Percentiles rank a stretch among this genome's conserved stretches.
These are phyloP conservation scores for Santalum album DNA, from an alignment of 164 flowering plant genomes.

Conservation along the genomic window DNA sequence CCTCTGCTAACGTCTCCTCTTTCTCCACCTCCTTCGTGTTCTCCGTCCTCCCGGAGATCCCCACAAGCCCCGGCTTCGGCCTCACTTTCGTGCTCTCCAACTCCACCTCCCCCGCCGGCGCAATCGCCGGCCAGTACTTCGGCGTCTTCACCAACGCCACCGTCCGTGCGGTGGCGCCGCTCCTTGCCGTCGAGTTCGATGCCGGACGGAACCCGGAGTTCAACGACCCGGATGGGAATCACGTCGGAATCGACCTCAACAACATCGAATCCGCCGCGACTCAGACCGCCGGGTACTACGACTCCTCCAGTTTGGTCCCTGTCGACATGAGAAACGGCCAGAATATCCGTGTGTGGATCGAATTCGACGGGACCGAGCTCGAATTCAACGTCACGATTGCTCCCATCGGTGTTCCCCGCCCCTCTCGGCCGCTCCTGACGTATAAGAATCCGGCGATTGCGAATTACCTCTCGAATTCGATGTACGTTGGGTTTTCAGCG, in stretches of 20 bases:
- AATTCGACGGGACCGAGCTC: slow-evolving; percentile 38
- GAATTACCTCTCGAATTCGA: slow-evolving; percentile 34
- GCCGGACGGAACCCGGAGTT: slow-evolving; percentile 65
- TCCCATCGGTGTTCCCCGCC: slow-evolving; percentile 33
- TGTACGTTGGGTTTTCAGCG: slow-evolving; percentile 80
- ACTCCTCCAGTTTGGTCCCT: slow-evolving; percentile 20
- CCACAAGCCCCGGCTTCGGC: slow-evolving; percentile 63
- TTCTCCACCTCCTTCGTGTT: slow-evolving; percentile 76
- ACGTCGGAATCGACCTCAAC: slow-evolving; percentile 67
- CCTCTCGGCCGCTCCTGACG: slow-evolving; percentile 35
- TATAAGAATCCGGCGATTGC: slow-evolving; percentile 32
- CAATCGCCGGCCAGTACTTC: slow-evolving; percentile 64
- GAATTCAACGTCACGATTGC: slow-evolving; percentile 68
- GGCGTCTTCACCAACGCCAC: slow-evolving; percentile 55
- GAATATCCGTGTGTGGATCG: slow-evolving; percentile 76
- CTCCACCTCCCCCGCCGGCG: slow-evolving; percentile 47
- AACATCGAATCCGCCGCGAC: slow-evolving; percentile 30
- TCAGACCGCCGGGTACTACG: slow-evolving; percentile 38
- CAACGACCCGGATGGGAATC: slow-evolving; percentile 62
- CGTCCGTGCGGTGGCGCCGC: slow-evolving; percentile 29
- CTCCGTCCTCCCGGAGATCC: slow-evolving; percentile 51
- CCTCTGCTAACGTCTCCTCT: slow-evolving; percentile 24
- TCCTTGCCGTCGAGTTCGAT: slow-evolving; percentile 76
- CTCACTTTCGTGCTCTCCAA: slow-evolving; percentile 62
- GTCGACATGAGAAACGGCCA: slow-evolving; percentile 54